Evolutionary conservation across 345 rosid genomes (phyloP), one percentile per base, ranked within the genome.

Genomic region (Hibiscus mutabilis): DNA sequence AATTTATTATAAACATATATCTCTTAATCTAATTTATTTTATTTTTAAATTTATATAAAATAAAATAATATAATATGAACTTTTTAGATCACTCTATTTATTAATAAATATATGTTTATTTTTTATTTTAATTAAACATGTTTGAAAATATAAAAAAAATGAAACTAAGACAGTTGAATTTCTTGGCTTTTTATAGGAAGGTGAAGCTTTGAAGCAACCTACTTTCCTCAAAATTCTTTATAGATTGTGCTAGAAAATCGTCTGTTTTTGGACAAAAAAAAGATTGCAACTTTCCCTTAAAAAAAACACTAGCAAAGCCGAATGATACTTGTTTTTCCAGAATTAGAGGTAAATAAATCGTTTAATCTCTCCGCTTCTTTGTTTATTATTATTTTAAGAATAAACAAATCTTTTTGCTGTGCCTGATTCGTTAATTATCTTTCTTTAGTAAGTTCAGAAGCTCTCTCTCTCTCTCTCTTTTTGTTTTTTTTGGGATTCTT

Each of bases 141-240:
- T 37, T 37, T 37, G 1, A 37, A 37, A 8, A 37, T 35, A 6
- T 6, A 29, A 33, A 0, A 29, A 33, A 33, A 33, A 33, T 33
- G 35, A 33, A 33, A 33, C 35, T 33, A 33, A 0, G 35, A 37
- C 42, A 11, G 13, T 11, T 42, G 46, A 42, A 24, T 24, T 7
- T 70, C 40, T 70, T 70, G 66, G 18, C 56, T 3, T 58, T 70
- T 44, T 59, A n/a, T 59, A 25, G 25, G 74, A 70, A 70, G 74
- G 27, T 25, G 74, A 44, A 70, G 27, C 74, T 40, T 70, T 59
- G 25, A 70, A 59, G 74, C 74, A 70, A 59, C 66, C 44, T 7
- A 40, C 13, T 31, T 19, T 58, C 66, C 55, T 57, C 22, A 10
- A 56, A 15, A 27, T 42, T 58, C 66, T 22, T 33, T 24, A n/a